These are phyloP conservation scores for Eucalyptus paniculata DNA, from an alignment of 345 rosid species.

Conservation along the genomic window DNA sequence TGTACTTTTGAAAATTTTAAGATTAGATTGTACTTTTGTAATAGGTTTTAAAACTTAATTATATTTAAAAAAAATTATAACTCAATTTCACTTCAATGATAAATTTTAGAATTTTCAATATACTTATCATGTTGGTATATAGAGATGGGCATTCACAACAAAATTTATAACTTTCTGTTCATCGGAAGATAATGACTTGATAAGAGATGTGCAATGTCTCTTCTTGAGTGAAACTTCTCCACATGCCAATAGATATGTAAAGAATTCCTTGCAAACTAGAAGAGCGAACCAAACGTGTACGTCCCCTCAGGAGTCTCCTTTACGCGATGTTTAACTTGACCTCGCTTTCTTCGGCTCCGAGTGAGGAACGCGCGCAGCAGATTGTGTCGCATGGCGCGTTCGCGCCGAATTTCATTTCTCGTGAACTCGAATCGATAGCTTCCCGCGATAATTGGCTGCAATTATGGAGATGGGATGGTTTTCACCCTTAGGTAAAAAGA, in stretches of 20 bases:
- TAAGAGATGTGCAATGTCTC: not conserved
- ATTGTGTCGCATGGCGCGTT: not conserved
- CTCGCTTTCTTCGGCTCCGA: not conserved
- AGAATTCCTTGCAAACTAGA: not conserved
- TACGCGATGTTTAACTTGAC: not conserved
- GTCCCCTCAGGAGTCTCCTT: not conserved
- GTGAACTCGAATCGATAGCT: not conserved
- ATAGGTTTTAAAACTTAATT: no score
- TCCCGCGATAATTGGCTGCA: not conserved
- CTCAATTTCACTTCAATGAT: not conserved
- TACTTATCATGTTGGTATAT: no score
- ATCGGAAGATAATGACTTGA: not conserved
- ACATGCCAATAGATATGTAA: not conserved
- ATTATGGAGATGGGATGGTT: not conserved
- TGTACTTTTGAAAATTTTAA: no score
- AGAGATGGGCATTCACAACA: not conserved
- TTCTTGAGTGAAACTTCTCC: not conserved
- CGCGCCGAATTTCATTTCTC: not conserved
- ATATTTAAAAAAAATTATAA: no score
- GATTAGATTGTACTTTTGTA: accelerated
- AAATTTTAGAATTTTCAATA: no score
- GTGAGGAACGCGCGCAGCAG: not conserved
- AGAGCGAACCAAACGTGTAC: not conserved
- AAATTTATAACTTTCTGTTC: not conserved
- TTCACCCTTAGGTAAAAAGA: not conserved